Base-by-base conservation (phyloP, 345 rosid species). In the Geranium brycei region DNA sequence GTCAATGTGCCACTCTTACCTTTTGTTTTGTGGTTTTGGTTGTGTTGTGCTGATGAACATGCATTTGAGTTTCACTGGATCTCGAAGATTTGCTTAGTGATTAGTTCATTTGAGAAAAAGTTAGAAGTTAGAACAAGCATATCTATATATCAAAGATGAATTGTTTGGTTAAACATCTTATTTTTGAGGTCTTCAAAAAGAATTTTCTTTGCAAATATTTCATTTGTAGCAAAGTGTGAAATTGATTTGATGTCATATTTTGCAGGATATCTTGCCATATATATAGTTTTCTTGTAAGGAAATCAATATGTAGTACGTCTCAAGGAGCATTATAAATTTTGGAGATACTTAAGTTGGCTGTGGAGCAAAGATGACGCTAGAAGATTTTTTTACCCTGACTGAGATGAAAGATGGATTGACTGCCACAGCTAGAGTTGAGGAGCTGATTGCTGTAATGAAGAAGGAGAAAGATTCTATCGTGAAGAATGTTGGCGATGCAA, bases 371-470 rank as follows among this genome's bases (percentile, higher is more conserved):
- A 93, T 93, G 99, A 82, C 86, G 16, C 89, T 90, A 6, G 97
- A 93, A 75, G 99, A 90, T 83, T 86, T 93, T 76, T 93, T 90
- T 77, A 85, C 92, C 62, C 72, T 86, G 51, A 71, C 89, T 17
- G 97, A 93, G 84, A 83, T 87, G 83, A 93, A 82, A 72, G 96
- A 93, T 84, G 99, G 99, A 71, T 85, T 90, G 56, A 68, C 87
- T 19, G 78, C 63, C 68, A 83, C 85, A 66, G 81, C 87, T 69
- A 85, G 95, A 62, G 95, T 88, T 62, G 82, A 81, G 38, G 97
- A 93, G 77, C 81, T 93, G 66, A 69, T 90, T 65, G 63, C 77
- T 70, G 81, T 85, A 47, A 85, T 93, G 85, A 84, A 77, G 77
- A 83, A 83, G 73, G 91, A 81, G 66, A 88, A 82, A 81, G 84